Evolutionary conservation across 129 eudicot genomes (phyloP), one percentile per base, ranked within the genome.

Genomic region (Flaveria robusta): DNA sequence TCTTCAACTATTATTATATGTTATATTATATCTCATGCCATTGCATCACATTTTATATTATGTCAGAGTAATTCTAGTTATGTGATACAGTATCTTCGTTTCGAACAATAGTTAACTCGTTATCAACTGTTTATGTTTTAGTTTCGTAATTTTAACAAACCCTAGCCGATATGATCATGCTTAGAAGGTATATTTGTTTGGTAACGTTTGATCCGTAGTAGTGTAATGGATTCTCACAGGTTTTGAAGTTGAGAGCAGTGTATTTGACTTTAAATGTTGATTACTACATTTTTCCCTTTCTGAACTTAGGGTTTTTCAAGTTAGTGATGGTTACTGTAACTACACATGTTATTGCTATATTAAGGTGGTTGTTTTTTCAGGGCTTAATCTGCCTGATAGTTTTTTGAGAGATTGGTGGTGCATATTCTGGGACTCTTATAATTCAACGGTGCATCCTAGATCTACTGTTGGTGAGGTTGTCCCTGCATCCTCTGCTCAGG

Each of bases 361-460:
- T 34, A 34, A 34, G 39, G 39, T 72, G 41, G 37, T n/a, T 73
- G 43, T 73, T 71, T 50, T 51, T 71, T 71, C 18, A 56, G 77
- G 77, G 77, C 23, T 58, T 20, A 58, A 8, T 42, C 27, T 45
- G 4, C 41, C 68, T 23, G 77, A 73, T 20, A 27, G 42, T 3
- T 73, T 73, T 73, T 42, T 73, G n/a, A 11, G 34, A 4, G 68
- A 73, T 0, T 73, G 68, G 77, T 73, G 68, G 68, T 3, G 26
- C 10, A 1, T 55, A 13, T 55, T 73, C 24, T 73, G 77, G 77
- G 37, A 73, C 9, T 13, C 3, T 58, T 59, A 56, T 37, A 54
- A 7, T 18, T 15, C 15, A 52, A 54, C 26, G 50, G 52, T 37
- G 51, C 10, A 59, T 43, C 19, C 49, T 46, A n/a, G 6, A 9